Evolutionary conservation across 2,329 filamentous ascomycete species (phyloP).

Genomic region (Alternaria consortialis): DNA sequence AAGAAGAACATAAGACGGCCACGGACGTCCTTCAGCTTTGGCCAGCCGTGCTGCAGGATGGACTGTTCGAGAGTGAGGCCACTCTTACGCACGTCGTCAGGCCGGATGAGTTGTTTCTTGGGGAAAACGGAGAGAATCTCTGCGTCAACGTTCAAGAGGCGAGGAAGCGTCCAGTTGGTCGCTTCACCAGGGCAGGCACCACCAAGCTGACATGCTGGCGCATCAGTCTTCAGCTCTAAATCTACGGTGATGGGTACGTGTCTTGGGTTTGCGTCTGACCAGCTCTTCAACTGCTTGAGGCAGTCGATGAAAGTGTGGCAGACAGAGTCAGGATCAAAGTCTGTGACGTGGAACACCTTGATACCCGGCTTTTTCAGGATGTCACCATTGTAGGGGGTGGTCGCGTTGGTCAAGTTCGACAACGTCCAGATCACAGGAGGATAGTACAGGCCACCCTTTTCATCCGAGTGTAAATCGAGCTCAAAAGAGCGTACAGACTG

Average conservation of each 20-base stretch:
- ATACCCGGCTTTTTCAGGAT: slow-evolving; percentile 55
- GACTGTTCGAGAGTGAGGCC: slow-evolving; percentile 58
- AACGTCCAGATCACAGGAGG: slow-evolving; percentile 55
- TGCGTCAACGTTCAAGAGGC: slow-evolving; percentile 56
- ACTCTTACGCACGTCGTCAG: slow-evolving; percentile 57
- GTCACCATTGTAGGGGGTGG: slow-evolving; percentile 51
- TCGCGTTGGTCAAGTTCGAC: slow-evolving; percentile 52
- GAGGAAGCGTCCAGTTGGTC: slow-evolving; percentile 56
- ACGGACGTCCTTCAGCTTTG: slow-evolving; percentile 55
- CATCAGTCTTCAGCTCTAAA: slow-evolving; percentile 60
- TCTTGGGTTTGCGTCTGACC: slow-evolving; percentile 55
- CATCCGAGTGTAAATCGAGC: slow-evolving; percentile 61
- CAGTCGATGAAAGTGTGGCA: slow-evolving; percentile 60
- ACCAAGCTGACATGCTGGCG: slow-evolving; percentile 42
- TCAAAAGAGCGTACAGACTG: slow-evolving; percentile 60
- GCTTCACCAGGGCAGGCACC: slow-evolving; percentile 52
- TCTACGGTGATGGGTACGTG: slow-evolving; percentile 61
- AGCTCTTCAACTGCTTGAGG: slow-evolving; percentile 55
- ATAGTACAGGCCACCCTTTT: slow-evolving; percentile 59
- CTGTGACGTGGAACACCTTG: slow-evolving; percentile 63
- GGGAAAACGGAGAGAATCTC: slow-evolving; percentile 59
- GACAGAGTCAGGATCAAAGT: slow-evolving; percentile 57
- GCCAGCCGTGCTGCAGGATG: slow-evolving; percentile 60
- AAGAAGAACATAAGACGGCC: slow-evolving; percentile 62
- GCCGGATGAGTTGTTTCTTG: slow-evolving; percentile 54